A percentile compares a stretch with the other conserved stretches of the same genome.
These are phyloP conservation scores for Bipolaris gigantea DNA, from an alignment of 2,329 filamentous ascomycete genomes.

Conservation along the genomic window DNA sequence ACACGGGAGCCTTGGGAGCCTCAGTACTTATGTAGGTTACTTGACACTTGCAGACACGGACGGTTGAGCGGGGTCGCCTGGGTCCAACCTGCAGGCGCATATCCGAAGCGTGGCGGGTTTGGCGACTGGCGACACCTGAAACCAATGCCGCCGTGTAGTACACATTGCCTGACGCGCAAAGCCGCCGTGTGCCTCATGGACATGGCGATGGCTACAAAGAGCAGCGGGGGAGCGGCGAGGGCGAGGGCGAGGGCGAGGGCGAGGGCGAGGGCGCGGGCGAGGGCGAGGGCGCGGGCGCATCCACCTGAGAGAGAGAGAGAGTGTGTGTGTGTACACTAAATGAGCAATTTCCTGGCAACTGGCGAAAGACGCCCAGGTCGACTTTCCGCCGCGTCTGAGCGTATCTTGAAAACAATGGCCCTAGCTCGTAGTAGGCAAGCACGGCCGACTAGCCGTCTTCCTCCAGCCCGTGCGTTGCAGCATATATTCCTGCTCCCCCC, in stretches of 20 bases:
- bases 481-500: constrained; percentile 23
- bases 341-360: constrained; percentile 22
- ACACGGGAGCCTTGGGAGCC: constrained; percentile 1
- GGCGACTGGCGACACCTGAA: constrained; percentile 18
- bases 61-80: constrained; percentile 6
- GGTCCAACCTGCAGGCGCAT: constrained; percentile 15
- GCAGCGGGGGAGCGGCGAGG: background rate
- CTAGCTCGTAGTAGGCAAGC: constrained; percentile 18
- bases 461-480: constrained; percentile 14
- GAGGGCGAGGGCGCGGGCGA: background rate
- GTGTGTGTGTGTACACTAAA: constrained; percentile 5
- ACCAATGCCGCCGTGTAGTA: constrained; percentile 10
- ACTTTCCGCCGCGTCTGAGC: constrained; percentile 25
- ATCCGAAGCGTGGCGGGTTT: constrained; percentile 27
- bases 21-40: background rate
- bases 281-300: background rate
- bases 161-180: background rate
- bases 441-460: constrained; percentile 20
- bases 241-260: too few relatives aligned
- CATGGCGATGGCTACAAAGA: constrained; percentile 1
- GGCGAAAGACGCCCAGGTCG: constrained; percentile 4
- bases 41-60: background rate
- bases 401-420: constrained; percentile 24
- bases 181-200: background rate
- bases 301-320: too few relatives aligned